Evolutionary conservation across 306 rosid genomes (phyloP).

Genomic region (Cicer arietinum): DNA sequence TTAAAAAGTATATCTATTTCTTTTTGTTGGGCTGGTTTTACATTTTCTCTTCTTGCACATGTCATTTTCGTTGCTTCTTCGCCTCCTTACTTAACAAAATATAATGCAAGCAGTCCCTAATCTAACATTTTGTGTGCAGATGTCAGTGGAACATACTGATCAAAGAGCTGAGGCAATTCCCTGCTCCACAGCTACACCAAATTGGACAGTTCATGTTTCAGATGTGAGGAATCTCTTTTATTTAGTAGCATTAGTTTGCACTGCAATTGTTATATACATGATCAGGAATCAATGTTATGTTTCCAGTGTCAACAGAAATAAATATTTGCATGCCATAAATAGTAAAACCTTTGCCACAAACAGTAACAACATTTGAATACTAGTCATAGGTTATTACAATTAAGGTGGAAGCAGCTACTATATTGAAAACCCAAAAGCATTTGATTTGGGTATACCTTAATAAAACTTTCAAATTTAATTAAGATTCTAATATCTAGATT

Average conservation of each 20-base stretch:
- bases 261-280: slow-evolving; percentile 30
- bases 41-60: slow-evolving; percentile 9
- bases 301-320: not conserved
- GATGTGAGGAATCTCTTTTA: slow-evolving; percentile 54
- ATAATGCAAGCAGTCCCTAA: slow-evolving; percentile 16
- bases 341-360: not conserved
- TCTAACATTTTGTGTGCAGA: slow-evolving; percentile 50
- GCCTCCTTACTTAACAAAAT: not conserved
- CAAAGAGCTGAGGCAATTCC: slow-evolving; percentile 53
- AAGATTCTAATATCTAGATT: slow-evolving; percentile 2
- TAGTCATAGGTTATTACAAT: not conserved
- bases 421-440: not conserved
- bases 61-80: not conserved
- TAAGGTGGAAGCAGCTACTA: not conserved
- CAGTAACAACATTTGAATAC: slow-evolving; percentile 23
- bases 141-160: slow-evolving; percentile 42
- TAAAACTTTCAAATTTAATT: not conserved
- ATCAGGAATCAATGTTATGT: not conserved
- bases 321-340: not conserved
- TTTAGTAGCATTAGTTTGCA: slow-evolving; percentile 29
- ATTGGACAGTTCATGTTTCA: slow-evolving; percentile 60
- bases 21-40: slow-evolving; percentile 27
- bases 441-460: not conserved
- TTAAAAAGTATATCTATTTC: not conserved
- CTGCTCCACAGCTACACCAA: slow-evolving; percentile 49